These are phyloP conservation scores for Fusarium agapanthi DNA, from an alignment of 2,329 filamentous ascomycete genomes.

Conservation along the genomic window DNA sequence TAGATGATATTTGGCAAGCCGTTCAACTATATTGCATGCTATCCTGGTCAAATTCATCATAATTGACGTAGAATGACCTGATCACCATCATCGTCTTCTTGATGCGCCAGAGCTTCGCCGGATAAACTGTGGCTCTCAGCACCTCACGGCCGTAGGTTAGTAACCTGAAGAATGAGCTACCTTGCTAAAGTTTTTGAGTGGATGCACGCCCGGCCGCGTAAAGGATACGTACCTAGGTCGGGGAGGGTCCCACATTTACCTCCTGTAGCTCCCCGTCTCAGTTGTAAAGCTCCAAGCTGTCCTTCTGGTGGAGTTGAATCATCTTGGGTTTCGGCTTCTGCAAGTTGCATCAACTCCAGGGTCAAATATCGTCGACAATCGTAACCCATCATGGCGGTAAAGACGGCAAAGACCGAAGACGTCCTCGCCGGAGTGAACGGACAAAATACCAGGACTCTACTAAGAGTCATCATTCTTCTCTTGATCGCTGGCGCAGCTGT, in stretches of 20 bases:
- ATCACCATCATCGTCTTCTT: slow-evolving; percentile 15
- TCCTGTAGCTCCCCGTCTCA: slow-evolving; percentile 27
- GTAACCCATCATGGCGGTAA: slow-evolving; percentile 56
- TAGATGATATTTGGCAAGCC: not conserved
- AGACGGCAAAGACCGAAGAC: slow-evolving; percentile 56
- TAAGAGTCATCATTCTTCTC: slow-evolving; percentile 88
- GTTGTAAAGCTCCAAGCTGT: slow-evolving; percentile 56
- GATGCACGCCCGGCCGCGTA: not conserved
- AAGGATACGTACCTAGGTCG: slow-evolving; percentile 36
- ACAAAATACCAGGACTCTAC: slow-evolving; percentile 82
- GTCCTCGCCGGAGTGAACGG: slow-evolving; percentile 80
- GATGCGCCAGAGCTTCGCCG: slow-evolving; percentile 23
- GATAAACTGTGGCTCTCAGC: slow-evolving; percentile 36
- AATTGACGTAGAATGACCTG: slow-evolving; percentile 34
- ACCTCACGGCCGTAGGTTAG: not conserved
- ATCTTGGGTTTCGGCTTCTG: slow-evolving; percentile 40
- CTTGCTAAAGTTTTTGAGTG: slow-evolving; percentile 1
- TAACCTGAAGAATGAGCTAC: not conserved
- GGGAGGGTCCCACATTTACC: slow-evolving; percentile 11
- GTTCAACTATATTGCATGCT: not conserved
- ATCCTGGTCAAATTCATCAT: not conserved
- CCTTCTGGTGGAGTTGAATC: slow-evolving; percentile 47
- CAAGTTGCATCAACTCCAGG: slow-evolving; percentile 47
- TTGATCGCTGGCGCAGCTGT: slow-evolving; percentile 93
- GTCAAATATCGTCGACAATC: slow-evolving; percentile 44